Conservation (phyloP, 2,329 filamentous ascomycete genomes). For the Chaetothyriales sp. region DNA sequence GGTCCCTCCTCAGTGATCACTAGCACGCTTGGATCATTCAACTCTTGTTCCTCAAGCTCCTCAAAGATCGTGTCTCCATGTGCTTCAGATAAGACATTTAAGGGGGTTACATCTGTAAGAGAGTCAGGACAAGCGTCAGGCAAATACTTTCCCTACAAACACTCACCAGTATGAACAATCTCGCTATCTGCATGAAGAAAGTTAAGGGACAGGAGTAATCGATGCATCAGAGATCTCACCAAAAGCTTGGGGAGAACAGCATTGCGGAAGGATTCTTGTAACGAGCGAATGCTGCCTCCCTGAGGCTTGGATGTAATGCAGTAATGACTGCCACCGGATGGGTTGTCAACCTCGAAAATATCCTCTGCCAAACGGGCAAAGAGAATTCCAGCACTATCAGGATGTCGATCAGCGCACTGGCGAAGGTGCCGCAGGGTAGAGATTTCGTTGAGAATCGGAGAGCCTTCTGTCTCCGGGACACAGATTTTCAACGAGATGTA, state of each 20-base stretch:
- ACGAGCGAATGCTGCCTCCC: slow-evolving; percentile 16
- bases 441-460: slow-evolving; percentile 17
- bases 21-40: neutral
- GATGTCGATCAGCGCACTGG: slow-evolving; percentile 5
- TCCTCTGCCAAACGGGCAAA: slow-evolving; percentile 19
- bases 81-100: neutral
- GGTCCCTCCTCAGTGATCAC: neutral
- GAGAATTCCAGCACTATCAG: slow-evolving; percentile 9
- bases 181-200: slow-evolving; percentile 12
- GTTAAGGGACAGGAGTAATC: slow-evolving; percentile 13
- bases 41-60: neutral
- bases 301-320: slow-evolving; percentile 19
- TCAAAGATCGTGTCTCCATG: neutral
- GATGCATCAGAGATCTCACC: slow-evolving; percentile 13
- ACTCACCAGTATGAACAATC: slow-evolving; percentile 16
- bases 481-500: slow-evolving; percentile 17
- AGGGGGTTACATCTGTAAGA: neutral
- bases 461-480: slow-evolving; percentile 9
- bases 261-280: slow-evolving; percentile 16
- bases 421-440: slow-evolving; percentile 14
- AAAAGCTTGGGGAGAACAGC: slow-evolving; percentile 9
- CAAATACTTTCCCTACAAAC: neutral
- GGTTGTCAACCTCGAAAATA: slow-evolving; percentile 16
- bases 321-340: slow-evolving; percentile 11
- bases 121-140: neutral